A percentile compares a stretch with the other conserved stretches of the same genome.
phyloP scores from a whole-genome alignment of 805 yeast genomes.

The Spathaspora arborariae region DNA sequence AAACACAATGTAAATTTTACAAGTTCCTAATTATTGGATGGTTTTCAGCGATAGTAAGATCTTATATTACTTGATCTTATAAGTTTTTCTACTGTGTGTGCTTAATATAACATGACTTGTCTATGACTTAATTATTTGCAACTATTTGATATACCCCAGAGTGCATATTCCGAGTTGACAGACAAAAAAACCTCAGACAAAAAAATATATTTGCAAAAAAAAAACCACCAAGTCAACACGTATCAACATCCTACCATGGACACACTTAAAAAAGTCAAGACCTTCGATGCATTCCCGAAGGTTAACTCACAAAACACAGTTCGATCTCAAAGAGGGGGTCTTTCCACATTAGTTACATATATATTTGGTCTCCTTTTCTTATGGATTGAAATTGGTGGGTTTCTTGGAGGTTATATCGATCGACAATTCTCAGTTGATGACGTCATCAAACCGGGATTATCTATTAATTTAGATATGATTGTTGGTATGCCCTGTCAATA shows the following conservation, averaged over 20 bases:
- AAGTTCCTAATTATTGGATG: too few relatives aligned
- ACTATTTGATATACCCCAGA: too few relatives aligned
- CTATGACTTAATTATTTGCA: too few relatives aligned
- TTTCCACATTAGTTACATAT: constrained; percentile 63
- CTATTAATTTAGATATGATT: constrained; percentile 73
- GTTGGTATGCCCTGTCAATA: constrained; percentile 82
- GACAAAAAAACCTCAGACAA: not conserved
- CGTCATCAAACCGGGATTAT: constrained; percentile 51
- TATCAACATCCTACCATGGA: constrained; percentile 15
- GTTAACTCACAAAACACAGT: constrained; percentile 55
- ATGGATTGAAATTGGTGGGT: constrained; percentile 84
- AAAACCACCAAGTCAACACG: not conserved
- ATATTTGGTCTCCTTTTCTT: constrained; percentile 60
- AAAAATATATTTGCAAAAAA: not conserved
- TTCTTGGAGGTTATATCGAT: constrained; percentile 75
- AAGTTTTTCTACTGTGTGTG: too few relatives aligned
- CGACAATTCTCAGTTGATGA: constrained; percentile 76
- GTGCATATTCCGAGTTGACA: not conserved
- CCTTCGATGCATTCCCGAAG: constrained; percentile 46
- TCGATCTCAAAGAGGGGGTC: constrained; percentile 73
- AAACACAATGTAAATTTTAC: too few relatives aligned
- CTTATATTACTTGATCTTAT: too few relatives aligned
- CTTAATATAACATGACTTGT: too few relatives aligned
- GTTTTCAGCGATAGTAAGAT: too few relatives aligned
- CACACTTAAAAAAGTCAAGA: constrained; percentile 29